phyloP scores from a whole-genome alignment of 2,329 filamentous ascomycete genomes.

The Pseudogymnoascus sp. region DNA sequence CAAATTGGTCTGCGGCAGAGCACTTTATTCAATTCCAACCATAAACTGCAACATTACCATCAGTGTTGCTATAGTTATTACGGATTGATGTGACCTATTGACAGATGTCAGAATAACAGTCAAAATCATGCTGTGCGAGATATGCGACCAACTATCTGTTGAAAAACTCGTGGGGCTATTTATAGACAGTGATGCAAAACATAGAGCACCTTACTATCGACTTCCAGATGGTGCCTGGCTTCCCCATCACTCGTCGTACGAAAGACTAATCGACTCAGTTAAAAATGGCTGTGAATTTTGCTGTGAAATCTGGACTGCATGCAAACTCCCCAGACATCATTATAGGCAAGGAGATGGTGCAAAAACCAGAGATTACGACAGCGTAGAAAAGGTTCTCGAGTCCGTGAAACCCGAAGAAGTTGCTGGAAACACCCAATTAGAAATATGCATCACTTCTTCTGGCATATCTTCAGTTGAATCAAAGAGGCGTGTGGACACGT shows the following conservation, averaged over 20 bases:
- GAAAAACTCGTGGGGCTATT: not conserved
- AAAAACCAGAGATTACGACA: not conserved
- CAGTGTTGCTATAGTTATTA: not conserved
- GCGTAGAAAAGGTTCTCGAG: not conserved
- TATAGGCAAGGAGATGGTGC: not conserved
- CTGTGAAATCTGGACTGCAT: not conserved
- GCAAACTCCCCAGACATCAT: not conserved
- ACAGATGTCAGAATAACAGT: not conserved
- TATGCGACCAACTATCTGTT: slow-evolving; percentile 1
- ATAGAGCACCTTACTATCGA: not conserved
- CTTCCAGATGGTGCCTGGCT: not conserved
- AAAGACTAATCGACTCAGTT: not conserved
- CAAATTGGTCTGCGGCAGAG: not conserved
- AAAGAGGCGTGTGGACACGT: not conserved
- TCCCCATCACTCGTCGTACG: not conserved
- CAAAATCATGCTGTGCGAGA: not conserved
- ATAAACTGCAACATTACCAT: not conserved
- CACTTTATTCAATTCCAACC: not conserved
- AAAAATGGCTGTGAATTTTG: not conserved
- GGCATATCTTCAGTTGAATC: not conserved
- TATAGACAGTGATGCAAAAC: not conserved
- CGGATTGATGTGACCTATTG: not conserved
- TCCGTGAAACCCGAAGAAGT: not conserved
- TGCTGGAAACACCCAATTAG: not conserved
- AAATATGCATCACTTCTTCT: not conserved